phyloP scores from a whole-genome alignment of 352 stramenopile species.

The Phytophthora uliginosa region DNA sequence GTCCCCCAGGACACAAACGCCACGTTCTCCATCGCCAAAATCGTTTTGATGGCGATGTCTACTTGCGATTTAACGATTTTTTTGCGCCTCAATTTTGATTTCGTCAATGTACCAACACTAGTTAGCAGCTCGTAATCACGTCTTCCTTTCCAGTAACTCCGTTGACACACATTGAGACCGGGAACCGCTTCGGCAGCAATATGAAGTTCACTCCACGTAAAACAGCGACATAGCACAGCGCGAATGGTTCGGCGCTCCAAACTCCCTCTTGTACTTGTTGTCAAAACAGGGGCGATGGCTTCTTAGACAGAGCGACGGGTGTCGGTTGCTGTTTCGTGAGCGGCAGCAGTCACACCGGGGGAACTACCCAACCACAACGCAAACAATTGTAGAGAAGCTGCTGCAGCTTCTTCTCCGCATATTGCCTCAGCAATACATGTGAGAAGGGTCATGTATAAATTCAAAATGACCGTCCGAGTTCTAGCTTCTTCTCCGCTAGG shows the following conservation, averaged over 20 bases:
- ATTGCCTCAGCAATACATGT: conserved; percentile 1
- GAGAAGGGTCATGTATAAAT: conserved; percentile 2
- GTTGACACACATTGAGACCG: neutral
- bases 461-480: neutral
- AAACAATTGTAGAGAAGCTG: conserved; percentile 1
- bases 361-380: neutral
- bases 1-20: conserved; percentile 8
- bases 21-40: conserved; percentile 7
- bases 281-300: neutral
- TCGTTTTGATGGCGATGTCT: neutral
- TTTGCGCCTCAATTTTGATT: neutral
- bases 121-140: neutral
- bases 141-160: conserved; percentile 10
- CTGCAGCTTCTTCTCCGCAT: neutral
- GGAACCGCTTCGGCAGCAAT: neutral
- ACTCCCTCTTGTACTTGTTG: neutral
- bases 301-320: neutral
- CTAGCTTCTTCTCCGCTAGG: neutral
- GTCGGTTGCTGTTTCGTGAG: neutral
- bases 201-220: neutral
- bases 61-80: neutral
- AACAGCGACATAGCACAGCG: neutral
- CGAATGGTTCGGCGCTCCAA: neutral
- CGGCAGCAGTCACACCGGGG: no score
- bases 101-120: neutral